These are phyloP conservation scores for Talaromyces sp. DNA, from an alignment of 2,329 filamentous ascomycete species.

Conservation along the genomic window DNA sequence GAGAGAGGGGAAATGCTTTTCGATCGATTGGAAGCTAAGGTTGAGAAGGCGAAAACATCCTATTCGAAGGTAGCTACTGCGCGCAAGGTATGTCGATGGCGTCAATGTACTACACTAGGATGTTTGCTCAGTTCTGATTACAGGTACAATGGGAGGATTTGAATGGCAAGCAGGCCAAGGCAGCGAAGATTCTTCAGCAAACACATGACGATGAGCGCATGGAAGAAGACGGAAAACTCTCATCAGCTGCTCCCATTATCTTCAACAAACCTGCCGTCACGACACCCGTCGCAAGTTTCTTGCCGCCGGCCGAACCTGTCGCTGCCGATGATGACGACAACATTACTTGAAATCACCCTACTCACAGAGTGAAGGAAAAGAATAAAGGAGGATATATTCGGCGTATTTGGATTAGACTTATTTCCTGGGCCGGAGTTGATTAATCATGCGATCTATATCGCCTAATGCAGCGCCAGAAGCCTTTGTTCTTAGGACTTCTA, in stretches of 20 bases:
- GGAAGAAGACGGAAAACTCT: constrained; percentile 27
- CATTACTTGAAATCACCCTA: constrained; percentile 37
- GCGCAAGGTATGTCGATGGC: constrained; percentile 35
- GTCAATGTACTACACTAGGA: neutral
- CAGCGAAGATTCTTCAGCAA: constrained; percentile 41
- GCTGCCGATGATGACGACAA: constrained; percentile 40
- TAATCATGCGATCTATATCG: constrained; percentile 79
- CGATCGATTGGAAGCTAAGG: constrained; percentile 56
- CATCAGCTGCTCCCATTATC: neutral
- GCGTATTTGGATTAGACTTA: constrained; percentile 26
- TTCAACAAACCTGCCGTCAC: neutral
- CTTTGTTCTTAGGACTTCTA: constrained; percentile 69
- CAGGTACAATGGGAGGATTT: constrained; percentile 43
- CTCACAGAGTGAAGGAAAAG: constrained; percentile 2
- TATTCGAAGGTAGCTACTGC: constrained; percentile 40
- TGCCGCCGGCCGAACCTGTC: constrained; percentile 25
- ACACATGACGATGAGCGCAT: constrained; percentile 49
- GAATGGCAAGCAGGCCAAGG: constrained; percentile 33
- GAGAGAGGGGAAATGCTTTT: constrained; percentile 55
- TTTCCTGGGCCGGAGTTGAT: constrained; percentile 48
- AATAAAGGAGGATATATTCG: constrained; percentile 17
- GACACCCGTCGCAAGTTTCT: constrained; percentile 20
- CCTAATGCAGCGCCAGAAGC: constrained; percentile 66
- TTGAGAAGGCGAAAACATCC: constrained; percentile 49
- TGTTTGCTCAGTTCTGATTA: neutral